Base-by-base conservation (phyloP, 371 early-diverging fungal genomes). In the Funneliformis caledonium region DNA sequence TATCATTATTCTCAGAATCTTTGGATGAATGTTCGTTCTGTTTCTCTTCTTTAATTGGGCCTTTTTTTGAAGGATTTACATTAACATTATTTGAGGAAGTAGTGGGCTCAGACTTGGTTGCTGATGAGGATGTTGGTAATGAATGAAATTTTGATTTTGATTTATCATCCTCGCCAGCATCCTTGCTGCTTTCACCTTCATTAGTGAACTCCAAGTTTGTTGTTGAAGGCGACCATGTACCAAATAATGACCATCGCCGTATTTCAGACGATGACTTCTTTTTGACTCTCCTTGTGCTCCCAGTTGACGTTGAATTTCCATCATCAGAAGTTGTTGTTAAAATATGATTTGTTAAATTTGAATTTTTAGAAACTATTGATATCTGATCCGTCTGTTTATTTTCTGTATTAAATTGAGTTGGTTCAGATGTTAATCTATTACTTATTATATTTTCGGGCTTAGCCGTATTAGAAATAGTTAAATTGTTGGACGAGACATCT, bases 161-260 rank as follows among this genome's bases (percentile, higher is more conserved):
- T 7, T 31, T 22, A 31, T 43, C 19, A 56, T 22, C 43, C 7
- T 45, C 16, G 37, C 12, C 26, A 48, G 4, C 6, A 0, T 50
- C 33, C 7, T 78, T 78, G 11, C 8, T 37, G 22, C 22, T 5
- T 22, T 65, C 52, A 26, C 33, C 65, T 19, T 65, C 70, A 42
- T 5, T 11, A 10, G 69, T 16, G 4, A 6, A 42, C 47, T 72
- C 72, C 14, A 26, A 16, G 6, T 78, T 52, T 26, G 60, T 33
- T n/a, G 67, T 37, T 4, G 72, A 70, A 31, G 59, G n/a, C 0
- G 72, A 70, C 80, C 80, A 80, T 12, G 72, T 50, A 22, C 60
- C 4, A 56, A 80, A 60, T 59, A 80, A 60, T 37, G 80, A 80
- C 61, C 80, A 70, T 45, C 80, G 48, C 45, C 59, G 59, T 45